Base-by-base conservation (phyloP, 2,329 filamentous ascomycete genomes). In the Colletotrichum sansevieriae region DNA sequence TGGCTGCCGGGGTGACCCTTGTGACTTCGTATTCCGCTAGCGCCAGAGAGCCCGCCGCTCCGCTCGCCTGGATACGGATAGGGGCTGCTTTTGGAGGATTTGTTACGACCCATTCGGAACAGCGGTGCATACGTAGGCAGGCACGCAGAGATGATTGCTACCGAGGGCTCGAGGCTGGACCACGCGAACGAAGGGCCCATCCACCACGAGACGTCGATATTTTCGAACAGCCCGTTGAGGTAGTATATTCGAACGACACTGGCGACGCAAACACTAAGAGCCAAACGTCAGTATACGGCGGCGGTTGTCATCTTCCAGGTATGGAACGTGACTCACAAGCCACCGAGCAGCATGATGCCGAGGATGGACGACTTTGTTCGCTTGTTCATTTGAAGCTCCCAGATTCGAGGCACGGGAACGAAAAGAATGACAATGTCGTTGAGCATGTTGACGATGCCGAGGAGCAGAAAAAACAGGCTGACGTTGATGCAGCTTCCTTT, bases 131-230 rank as follows among this genome's bases (percentile, higher is more conserved):
- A 71, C n/a, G 79, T 80, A 1, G 80, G 79, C 11, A 82, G 75
- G 69, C 78, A 80, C 35, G 79, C 75, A 64, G 79, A 81, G 22
- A 81, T 74, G 71, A 82, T 75, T 63, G 78, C 79, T 49, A 78
- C 75, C 65, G 79, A 79, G 70, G 80, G 77, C 69, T 82, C 80
- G 67, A 81, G 76, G 60, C 80, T 75, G 12, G 79, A 81, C 78
- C 79, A 81, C 71, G 77, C 77, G 20, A 77, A 71, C 8, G 57
- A 54, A 7, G 65, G 69, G 2, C 61, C 69, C 65, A 69, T 68
- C 22, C 63, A 57, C 39, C 58, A 71, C 10, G 62, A 69, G 18
- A 65, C 37, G 44, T 69, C 57, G 35, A 46, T 39, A 46, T 54
- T 59, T 22, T 51, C 39, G 57, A 63, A 65, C 2, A 57, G 22